Percentiles rank a stretch among this genome's conserved stretches.
Conservation (phyloP, 2,329 filamentous ascomycete species). For the Neonectria coccinea region DNA sequence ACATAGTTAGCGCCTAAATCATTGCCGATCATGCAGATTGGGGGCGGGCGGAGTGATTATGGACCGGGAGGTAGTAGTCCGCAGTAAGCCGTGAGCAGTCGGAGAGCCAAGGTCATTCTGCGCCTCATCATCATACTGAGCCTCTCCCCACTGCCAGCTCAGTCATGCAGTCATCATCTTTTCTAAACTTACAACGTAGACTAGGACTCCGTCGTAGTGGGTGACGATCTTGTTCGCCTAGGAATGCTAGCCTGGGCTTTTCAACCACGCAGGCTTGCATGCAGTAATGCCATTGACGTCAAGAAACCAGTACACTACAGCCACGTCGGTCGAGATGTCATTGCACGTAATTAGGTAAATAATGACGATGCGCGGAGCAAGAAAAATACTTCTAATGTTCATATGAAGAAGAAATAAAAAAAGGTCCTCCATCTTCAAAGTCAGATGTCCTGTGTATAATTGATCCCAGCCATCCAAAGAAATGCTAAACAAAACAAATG, state of each 20-base stretch:
- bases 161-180: neutral
- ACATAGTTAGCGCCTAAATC: neutral
- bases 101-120: constrained; percentile 11
- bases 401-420: neutral
- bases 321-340: too few species aligned
- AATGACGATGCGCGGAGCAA: neutral
- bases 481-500: neutral
- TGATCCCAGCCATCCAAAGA: neutral
- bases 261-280: neutral
- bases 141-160: neutral
- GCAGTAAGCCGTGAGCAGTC: constrained; percentile 14
- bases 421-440: neutral
- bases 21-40: too few species aligned
- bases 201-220: neutral
- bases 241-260: neutral
- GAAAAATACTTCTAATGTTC: neutral
- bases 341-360: neutral
- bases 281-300: neutral
- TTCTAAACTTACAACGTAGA: neutral
- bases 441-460: neutral
- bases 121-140: neutral
- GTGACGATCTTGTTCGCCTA: neutral
- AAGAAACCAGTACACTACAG: neutral
- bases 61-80: neutral
- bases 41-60: neutral